phyloP scores from a whole-genome alignment of 495 filamentous ascomycete genomes.

The Bathelium albidoporum region DNA sequence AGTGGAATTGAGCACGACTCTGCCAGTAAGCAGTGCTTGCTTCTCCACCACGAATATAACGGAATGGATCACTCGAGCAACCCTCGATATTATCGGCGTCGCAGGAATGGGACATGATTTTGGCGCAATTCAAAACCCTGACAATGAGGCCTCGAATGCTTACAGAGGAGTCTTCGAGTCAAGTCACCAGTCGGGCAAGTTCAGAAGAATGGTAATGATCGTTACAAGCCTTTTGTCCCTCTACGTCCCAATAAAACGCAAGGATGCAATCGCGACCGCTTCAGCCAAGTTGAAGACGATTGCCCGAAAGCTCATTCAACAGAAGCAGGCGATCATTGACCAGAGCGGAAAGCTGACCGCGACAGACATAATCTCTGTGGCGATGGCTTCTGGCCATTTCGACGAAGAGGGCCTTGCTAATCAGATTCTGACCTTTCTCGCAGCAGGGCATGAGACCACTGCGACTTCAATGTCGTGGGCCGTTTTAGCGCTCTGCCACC shows the following conservation, averaged over 20 bases:
- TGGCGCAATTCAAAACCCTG: conserved; percentile 8
- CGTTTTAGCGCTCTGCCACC: conserved; percentile 1
- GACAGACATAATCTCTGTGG: conserved; percentile 8
- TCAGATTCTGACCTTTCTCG: conserved; percentile 9
- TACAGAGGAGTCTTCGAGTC: conserved; percentile 7
- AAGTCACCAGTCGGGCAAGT: not conserved
- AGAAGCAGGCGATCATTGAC: not conserved
- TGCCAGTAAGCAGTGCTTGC: not conserved
- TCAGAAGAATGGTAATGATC: not conserved
- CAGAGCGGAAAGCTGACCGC: not conserved
- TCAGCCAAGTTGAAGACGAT: conserved; percentile 4
- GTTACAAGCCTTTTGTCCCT: not conserved
- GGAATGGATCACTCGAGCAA: conserved; percentile 7
- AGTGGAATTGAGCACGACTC: not conserved
- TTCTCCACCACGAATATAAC: conserved; percentile 1
- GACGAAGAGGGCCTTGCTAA: conserved; percentile 6
- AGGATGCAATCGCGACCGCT: not conserved
- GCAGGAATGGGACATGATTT: conserved; percentile 12
- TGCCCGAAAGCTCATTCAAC: not conserved
- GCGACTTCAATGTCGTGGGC: conserved; percentile 8
- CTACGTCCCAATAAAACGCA: not conserved
- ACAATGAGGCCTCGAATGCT: conserved; percentile 9
- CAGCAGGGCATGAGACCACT: conserved; percentile 10
- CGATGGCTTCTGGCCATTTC: conserved; percentile 4
- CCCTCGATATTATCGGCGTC: conserved; percentile 12